These are phyloP conservation scores for Aspergillus ibericus DNA, from an alignment of 2,329 filamentous ascomycete genomes.

Conservation along the genomic window DNA sequence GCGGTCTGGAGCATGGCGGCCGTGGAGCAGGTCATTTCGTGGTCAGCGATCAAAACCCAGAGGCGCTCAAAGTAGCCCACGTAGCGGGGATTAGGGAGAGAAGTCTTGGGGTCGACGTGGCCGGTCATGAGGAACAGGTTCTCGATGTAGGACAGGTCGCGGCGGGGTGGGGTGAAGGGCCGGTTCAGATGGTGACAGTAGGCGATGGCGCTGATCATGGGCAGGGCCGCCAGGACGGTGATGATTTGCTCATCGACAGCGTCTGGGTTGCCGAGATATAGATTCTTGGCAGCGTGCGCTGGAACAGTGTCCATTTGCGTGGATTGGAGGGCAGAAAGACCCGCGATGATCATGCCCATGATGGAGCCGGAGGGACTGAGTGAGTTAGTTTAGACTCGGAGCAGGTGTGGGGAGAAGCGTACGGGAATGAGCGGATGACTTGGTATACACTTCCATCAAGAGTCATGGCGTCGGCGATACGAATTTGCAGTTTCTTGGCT, in stretches of 20 bases:
- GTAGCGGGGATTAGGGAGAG: slow-evolving; percentile 49
- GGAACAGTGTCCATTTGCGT: neutral
- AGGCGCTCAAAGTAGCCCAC: slow-evolving; percentile 52
- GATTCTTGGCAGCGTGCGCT: neutral
- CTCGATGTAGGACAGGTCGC: slow-evolving; percentile 51
- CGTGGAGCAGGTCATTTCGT: slow-evolving; percentile 59
- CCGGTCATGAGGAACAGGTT: slow-evolving; percentile 58
- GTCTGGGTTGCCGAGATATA: neutral
- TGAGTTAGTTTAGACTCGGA: neutral
- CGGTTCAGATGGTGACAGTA: slow-evolving; percentile 53
- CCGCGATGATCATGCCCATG: slow-evolving; percentile 27
- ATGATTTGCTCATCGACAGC: slow-evolving; percentile 52
- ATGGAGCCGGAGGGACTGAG: neutral
- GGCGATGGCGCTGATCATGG: slow-evolving; percentile 51
- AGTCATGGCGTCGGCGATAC: too few species aligned
- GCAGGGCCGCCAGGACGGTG: slow-evolving; percentile 48
- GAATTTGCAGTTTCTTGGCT: neutral
- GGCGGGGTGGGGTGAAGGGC: slow-evolving; percentile 53
- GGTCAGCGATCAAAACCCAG: slow-evolving; percentile 57
- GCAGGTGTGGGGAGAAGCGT: neutral
- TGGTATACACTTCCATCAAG: neutral
- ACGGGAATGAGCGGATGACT: neutral
- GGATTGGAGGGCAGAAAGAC: slow-evolving; percentile 40
- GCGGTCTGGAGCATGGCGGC: slow-evolving; percentile 57
- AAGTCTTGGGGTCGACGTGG: slow-evolving; percentile 49